Percentiles rank a stretch among this genome's conserved stretches.
These are phyloP conservation scores for Penicillium pulvis DNA, from an alignment of 495 filamentous ascomycete genomes.

Conservation along the genomic window DNA sequence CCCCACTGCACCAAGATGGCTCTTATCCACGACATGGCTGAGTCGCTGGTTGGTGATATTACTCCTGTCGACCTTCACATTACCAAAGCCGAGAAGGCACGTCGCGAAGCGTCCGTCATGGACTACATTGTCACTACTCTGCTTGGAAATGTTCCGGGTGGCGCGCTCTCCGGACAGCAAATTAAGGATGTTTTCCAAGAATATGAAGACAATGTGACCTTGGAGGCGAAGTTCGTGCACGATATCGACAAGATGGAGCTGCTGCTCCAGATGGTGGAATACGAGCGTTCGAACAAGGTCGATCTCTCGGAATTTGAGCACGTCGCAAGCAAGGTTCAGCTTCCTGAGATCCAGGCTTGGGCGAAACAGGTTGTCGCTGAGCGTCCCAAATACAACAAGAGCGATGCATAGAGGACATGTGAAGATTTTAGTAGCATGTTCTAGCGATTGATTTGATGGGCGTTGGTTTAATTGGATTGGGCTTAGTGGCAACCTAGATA, in stretches of 20 bases:
- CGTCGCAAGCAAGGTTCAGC: constrained; percentile 69
- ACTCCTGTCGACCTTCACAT: constrained; percentile 73
- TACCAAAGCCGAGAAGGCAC: constrained; percentile 75
- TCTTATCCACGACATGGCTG: constrained; percentile 96
- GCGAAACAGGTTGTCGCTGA: constrained; percentile 73
- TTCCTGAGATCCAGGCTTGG: constrained; percentile 82
- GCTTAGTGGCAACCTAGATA: constrained; percentile 20
- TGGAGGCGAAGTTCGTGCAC: constrained; percentile 87
- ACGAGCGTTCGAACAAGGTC: constrained; percentile 72
- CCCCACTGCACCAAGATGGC: constrained; percentile 89
- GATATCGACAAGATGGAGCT: constrained; percentile 97
- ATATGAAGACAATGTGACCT: constrained; percentile 83
- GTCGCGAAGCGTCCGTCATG: constrained; percentile 86
- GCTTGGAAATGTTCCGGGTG: constrained; percentile 73
- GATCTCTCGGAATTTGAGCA: constrained; percentile 84
- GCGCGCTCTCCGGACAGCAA: constrained; percentile 58
- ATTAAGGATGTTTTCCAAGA: constrained; percentile 85
- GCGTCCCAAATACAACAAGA: constrained; percentile 51
- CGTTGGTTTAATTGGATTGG: constrained; percentile 19
- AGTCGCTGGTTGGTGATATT: constrained; percentile 91
- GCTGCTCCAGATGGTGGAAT: constrained; percentile 92
- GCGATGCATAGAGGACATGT: neutral
- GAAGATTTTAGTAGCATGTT: neutral
- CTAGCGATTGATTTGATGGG: constrained; percentile 9
- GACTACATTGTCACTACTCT: constrained; percentile 75